phyloP scores from a whole-genome alignment of 108 stramenopile species.

The Stephanodiscus triporus region DNA sequence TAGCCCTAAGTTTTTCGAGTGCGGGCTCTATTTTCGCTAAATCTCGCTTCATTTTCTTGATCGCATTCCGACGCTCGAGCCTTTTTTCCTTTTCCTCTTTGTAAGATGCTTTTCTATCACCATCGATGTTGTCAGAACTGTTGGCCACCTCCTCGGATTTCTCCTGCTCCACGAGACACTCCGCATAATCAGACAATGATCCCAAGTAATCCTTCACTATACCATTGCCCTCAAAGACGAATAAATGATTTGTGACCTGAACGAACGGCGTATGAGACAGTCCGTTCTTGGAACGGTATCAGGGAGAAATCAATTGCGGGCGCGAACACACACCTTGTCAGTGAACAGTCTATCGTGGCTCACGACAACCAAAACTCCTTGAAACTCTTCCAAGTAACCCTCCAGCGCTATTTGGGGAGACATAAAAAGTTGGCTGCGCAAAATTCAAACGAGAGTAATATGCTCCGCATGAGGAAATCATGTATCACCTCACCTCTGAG shows the following conservation, averaged over 20 bases:
- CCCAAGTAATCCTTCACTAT: constrained; percentile 83
- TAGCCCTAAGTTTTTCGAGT: constrained; percentile 66
- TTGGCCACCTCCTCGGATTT: constrained; percentile 27
- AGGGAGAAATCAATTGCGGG: background rate
- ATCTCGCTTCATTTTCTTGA: constrained; percentile 74
- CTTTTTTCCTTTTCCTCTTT: constrained; percentile 73
- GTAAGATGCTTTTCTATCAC: constrained; percentile 54
- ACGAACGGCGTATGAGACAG: background rate
- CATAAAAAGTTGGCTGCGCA: background rate
- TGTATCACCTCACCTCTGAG: constrained; percentile 27
- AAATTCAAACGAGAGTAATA: background rate
- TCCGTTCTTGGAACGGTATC: background rate
- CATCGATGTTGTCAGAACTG: background rate
- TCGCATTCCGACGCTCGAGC: constrained; percentile 60
- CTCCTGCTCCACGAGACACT: constrained; percentile 78
- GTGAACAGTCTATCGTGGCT: constrained; percentile 94
- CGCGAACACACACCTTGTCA: constrained; percentile 60
- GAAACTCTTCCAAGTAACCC: constrained; percentile 77
- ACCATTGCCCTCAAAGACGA: constrained; percentile 88
- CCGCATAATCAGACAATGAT: constrained; percentile 79
- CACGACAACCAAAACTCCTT: constrained; percentile 84
- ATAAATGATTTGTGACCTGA: constrained; percentile 85
- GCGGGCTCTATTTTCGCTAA: constrained; percentile 62
- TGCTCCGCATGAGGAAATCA: background rate
- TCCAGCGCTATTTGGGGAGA: constrained; percentile 54